Conservation (phyloP, 2,329 filamentous ascomycete genomes). For the Cercospora sesami region DNA sequence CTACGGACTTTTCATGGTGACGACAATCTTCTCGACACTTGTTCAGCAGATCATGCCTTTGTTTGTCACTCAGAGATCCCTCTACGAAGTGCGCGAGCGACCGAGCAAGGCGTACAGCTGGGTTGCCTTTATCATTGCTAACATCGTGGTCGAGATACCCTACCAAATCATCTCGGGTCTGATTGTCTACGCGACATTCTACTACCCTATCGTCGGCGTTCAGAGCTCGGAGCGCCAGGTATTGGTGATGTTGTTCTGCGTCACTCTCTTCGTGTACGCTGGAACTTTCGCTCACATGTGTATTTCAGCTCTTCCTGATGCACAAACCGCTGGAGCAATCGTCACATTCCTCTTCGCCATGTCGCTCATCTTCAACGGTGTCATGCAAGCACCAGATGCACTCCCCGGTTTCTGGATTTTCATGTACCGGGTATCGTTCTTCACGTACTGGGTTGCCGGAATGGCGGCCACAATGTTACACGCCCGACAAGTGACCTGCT, state of each 20-base stretch:
- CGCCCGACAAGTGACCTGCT: constrained; percentile 51
- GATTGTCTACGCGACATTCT: constrained; percentile 65
- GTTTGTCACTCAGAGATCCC: constrained; percentile 58
- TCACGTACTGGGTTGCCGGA: constrained; percentile 61
- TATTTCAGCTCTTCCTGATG: constrained; percentile 68
- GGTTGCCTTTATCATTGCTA: constrained; percentile 70
- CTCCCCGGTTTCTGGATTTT: constrained; percentile 75
- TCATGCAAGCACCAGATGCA: constrained; percentile 58
- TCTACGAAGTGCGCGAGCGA: constrained; percentile 62
- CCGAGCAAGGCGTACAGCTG: constrained; percentile 73
- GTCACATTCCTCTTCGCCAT: constrained; percentile 51
- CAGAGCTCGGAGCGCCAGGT: constrained; percentile 57
- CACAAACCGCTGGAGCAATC: constrained; percentile 65
- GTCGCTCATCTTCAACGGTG: constrained; percentile 54
- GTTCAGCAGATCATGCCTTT: constrained; percentile 61
- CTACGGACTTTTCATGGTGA: constrained; percentile 55
- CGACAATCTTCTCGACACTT: constrained; percentile 44
- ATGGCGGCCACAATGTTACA: constrained; percentile 47
- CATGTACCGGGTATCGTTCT: constrained; percentile 69
- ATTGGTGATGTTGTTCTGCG: constrained; percentile 64
- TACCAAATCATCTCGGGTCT: constrained; percentile 64
- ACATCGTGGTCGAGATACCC: constrained; percentile 70
- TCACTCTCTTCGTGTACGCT: constrained; percentile 69
- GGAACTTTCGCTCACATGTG: constrained; percentile 72
- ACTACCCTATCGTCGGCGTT: constrained; percentile 55